Percentiles rank a stretch among this genome's conserved stretches.
These are phyloP conservation scores for Solanum sitiens DNA, from an alignment of 257 asterid species.

Conservation along the genomic window DNA sequence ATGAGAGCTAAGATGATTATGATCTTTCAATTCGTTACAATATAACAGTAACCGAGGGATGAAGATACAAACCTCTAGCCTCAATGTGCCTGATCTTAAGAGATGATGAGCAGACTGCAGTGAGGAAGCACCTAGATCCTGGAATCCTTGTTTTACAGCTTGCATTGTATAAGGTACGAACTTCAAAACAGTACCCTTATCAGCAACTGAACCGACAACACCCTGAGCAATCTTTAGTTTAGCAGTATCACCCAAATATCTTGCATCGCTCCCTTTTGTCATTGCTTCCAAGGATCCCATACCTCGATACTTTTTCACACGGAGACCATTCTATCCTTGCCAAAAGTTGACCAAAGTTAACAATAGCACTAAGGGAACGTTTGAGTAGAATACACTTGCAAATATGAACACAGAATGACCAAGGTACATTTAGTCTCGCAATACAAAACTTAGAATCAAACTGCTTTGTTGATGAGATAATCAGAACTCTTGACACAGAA, in stretches of 20 bases:
- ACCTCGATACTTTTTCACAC: slow-evolving; percentile 68
- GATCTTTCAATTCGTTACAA: not conserved
- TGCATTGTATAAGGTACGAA: slow-evolving; percentile 85
- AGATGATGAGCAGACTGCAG: slow-evolving; percentile 78
- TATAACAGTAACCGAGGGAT: not conserved
- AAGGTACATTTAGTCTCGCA: not conserved
- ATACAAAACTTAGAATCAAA: not conserved
- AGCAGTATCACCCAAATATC: slow-evolving; percentile 80
- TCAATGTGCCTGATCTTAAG: slow-evolving; percentile 45
- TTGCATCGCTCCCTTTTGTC: slow-evolving; percentile 86
- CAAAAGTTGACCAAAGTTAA: not conserved
- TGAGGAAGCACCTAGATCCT: slow-evolving; percentile 92
- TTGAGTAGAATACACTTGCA: not conserved
- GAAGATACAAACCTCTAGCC: slow-evolving; percentile 56
- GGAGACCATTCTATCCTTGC: slow-evolving; percentile 32
- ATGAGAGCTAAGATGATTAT: not conserved
- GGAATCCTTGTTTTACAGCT: slow-evolving; percentile 89
- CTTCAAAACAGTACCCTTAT: slow-evolving; percentile 74
- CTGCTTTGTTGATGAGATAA: not conserved
- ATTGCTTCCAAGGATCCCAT: slow-evolving; percentile 98
- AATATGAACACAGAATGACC: not conserved
- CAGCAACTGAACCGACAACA: slow-evolving; percentile 85
- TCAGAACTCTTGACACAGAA: not conserved
- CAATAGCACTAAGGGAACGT: not conserved
- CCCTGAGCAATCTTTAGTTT: slow-evolving; percentile 92